Conservation (phyloP, 1,284 basidiomycete genomes). For the Thelephora terrestris region DNA sequence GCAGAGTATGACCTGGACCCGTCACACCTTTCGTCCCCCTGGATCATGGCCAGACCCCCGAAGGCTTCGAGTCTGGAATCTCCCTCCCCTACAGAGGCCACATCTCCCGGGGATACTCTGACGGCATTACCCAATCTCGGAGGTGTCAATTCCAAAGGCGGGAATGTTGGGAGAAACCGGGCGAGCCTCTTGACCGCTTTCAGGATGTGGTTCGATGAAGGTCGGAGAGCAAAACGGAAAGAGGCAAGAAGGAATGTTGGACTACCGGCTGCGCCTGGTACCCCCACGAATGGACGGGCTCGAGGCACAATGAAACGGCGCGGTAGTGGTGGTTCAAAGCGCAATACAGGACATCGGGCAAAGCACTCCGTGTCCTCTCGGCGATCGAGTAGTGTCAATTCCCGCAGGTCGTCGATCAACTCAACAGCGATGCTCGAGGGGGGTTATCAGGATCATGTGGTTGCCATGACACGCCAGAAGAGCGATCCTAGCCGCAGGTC, state of each 20-base stretch:
- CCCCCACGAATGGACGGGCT: constrained; percentile 13
- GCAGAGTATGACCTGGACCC: constrained; percentile 29
- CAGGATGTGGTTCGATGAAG: constrained; percentile 73
- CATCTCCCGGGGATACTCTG: constrained; percentile 42
- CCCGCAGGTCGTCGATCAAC: constrained; percentile 58
- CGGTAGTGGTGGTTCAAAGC: constrained; percentile 27
- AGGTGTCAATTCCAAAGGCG: constrained; percentile 24
- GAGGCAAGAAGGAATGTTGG: constrained; percentile 9
- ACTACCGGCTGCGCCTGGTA: neutral
- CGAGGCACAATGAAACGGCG: constrained; percentile 37
- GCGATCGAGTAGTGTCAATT: constrained; percentile 76
- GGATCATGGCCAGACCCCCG: constrained; percentile 36
- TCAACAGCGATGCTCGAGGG: constrained; percentile 52
- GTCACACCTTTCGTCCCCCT: constrained; percentile 50
- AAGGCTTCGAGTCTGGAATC: constrained; percentile 34
- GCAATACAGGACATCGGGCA: constrained; percentile 29
- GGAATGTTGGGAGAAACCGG: constrained; percentile 38
- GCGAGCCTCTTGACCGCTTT: constrained; percentile 66
- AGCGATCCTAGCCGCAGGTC: constrained; percentile 47
- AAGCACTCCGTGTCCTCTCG: constrained; percentile 64
- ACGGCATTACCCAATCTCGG: constrained; percentile 47
- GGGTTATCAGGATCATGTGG: constrained; percentile 35
- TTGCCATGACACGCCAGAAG: constrained; percentile 26
- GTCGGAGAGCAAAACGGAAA: constrained; percentile 58
- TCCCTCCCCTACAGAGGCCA: constrained; percentile 37